phyloP scores from a whole-genome alignment of 2,329 filamentous ascomycete species.

The Colletotrichum liaoningense region DNA sequence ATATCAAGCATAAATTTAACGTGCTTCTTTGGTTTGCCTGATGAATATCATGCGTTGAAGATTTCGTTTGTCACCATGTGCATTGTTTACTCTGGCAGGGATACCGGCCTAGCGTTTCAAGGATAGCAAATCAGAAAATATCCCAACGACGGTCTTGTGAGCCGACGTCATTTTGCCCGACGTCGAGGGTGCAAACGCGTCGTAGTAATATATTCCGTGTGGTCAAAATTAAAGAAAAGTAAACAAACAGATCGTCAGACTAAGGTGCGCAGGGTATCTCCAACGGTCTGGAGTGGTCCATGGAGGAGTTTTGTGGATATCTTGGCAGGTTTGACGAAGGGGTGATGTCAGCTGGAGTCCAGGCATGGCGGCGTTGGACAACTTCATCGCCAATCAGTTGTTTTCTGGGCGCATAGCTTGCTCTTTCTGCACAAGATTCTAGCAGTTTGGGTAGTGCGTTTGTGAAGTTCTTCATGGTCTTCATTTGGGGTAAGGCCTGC shows the following conservation, averaged over 20 bases:
- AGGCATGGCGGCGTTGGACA: neutral
- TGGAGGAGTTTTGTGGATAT: neutral
- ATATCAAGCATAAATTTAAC: neutral
- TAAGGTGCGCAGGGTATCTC: neutral
- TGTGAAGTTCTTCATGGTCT: neutral
- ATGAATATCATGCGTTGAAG: neutral
- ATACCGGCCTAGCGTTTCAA: neutral
- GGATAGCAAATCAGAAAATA: neutral
- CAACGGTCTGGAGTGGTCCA: neutral
- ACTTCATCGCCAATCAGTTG: neutral
- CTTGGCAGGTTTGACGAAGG: neutral
- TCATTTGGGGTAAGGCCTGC: neutral
- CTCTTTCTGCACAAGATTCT: neutral
- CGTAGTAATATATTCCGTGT: neutral
- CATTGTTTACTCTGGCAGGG: neutral
- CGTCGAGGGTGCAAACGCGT: neutral
- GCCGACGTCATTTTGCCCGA: neutral
- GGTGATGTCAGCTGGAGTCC: conserved; percentile 15
- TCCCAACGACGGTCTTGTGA: neutral
- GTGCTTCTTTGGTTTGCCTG: neutral
- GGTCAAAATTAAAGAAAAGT: too few relatives aligned
- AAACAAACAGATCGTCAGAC: neutral
- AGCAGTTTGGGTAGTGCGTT: too few relatives aligned
- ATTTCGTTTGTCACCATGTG: neutral
- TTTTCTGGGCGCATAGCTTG: neutral